Conservation (phyloP, 331 rosid genomes). For the Stylosanthes scabra region DNA sequence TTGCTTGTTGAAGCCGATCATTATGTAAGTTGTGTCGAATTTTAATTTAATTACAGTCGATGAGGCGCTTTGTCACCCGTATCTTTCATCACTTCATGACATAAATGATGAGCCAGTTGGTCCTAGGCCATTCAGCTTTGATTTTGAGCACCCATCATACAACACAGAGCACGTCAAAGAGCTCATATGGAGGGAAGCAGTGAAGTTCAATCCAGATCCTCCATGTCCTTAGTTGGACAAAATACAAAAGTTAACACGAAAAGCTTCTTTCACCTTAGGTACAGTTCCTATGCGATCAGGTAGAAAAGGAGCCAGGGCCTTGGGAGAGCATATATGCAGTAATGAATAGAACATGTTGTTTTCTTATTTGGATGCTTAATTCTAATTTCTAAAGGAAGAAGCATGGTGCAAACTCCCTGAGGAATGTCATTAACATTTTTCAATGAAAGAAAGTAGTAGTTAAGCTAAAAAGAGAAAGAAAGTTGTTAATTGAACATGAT, state of each 20-base stretch:
- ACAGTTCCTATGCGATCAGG: conserved; percentile 35
- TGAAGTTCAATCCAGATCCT: conserved; percentile 86
- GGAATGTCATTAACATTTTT: too few species aligned
- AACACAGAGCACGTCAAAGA: conserved; percentile 90
- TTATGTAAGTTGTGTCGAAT: conserved; percentile 8
- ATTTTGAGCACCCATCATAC: conserved; percentile 87
- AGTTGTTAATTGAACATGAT: neutral
- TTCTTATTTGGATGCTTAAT: neutral
- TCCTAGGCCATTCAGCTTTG: conserved; percentile 76
- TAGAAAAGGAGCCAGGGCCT: conserved; percentile 1
- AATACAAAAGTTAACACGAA: conserved; percentile 22
- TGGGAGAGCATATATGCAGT: neutral
- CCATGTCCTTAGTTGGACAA: conserved; percentile 45
- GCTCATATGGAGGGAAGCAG: conserved; percentile 88
- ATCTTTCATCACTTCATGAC: conserved; percentile 83
- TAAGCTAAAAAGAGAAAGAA: neutral
- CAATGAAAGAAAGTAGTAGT: too few species aligned
- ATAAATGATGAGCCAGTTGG: conserved; percentile 83
- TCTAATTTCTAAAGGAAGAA: neutral
- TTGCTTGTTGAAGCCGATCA: neutral
- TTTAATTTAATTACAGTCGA: conserved; percentile 65
- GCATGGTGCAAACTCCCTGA: too few species aligned
- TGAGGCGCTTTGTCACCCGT: conserved; percentile 92
- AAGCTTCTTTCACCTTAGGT: conserved; percentile 39
- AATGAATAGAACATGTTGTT: neutral